These are phyloP conservation scores for Aureobasidium namibiae DNA, from an alignment of 2,329 filamentous ascomycete species.

Conservation along the genomic window DNA sequence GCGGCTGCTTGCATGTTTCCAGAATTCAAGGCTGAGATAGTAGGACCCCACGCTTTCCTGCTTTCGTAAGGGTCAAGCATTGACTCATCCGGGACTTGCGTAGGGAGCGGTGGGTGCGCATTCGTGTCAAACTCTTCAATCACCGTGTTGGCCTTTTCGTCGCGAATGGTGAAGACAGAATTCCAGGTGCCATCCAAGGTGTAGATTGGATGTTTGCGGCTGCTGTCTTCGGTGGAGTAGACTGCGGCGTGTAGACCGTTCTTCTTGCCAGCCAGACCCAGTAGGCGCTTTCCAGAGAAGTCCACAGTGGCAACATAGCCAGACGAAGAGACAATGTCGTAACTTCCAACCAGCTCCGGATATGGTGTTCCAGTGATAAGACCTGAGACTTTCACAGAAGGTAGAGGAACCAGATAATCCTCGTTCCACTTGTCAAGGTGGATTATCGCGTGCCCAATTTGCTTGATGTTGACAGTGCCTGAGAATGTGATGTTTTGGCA, in stretches of 20 bases:
- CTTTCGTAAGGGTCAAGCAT: slow-evolving; percentile 40
- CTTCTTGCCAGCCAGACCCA: slow-evolving; percentile 33
- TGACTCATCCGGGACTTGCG: slow-evolving; percentile 16
- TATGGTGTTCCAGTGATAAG: slow-evolving; percentile 36
- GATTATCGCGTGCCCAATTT: slow-evolving; percentile 38
- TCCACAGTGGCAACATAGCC: slow-evolving; percentile 35
- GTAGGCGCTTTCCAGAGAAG: slow-evolving; percentile 35
- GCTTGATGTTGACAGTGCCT: slow-evolving; percentile 37
- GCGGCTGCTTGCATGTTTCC: slow-evolving; percentile 34
- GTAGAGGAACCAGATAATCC: slow-evolving; percentile 38
- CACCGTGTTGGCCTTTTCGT: slow-evolving; percentile 24
- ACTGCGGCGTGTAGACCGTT: slow-evolving; percentile 34
- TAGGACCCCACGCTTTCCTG: slow-evolving; percentile 34
- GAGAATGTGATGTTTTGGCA: slow-evolving; percentile 40
- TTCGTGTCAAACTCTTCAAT: slow-evolving; percentile 31
- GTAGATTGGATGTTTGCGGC: slow-evolving; percentile 28
- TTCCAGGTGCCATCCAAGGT: slow-evolving; percentile 36
- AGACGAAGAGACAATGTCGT: slow-evolving; percentile 33
- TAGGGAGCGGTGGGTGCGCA: slow-evolving; percentile 19
- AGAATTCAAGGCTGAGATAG: slow-evolving; percentile 30
- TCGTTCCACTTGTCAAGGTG: slow-evolving; percentile 37
- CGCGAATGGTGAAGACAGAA: slow-evolving; percentile 30
- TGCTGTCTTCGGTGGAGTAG: slow-evolving; percentile 23
- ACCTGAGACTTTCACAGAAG: slow-evolving; percentile 38
- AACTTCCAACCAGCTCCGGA: slow-evolving; percentile 35